Evolutionary conservation across 176 grass and related monocot species (phyloP).

Genomic region (Sorghum bicolor): DNA sequence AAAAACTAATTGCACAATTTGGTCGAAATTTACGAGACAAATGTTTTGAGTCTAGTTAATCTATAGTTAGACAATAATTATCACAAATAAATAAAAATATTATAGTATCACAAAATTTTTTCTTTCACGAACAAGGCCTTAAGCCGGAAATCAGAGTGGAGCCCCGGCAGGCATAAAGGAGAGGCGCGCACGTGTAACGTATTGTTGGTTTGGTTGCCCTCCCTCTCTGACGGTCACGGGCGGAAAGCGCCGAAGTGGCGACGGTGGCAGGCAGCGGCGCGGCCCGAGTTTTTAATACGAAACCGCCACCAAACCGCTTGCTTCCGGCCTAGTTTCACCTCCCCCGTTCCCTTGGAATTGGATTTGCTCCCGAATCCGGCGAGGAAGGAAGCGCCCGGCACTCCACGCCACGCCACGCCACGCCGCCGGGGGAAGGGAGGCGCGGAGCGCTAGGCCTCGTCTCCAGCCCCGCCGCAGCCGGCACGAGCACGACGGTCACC

Average conservation of each 20-base stretch:
- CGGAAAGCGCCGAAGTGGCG: neutral
- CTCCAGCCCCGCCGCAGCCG: neutral
- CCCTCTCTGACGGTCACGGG: neutral
- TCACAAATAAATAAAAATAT: too few relatives aligned
- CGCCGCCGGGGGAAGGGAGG: neutral
- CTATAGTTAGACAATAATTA: too few relatives aligned
- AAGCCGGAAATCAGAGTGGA: neutral
- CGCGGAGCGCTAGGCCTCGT: neutral
- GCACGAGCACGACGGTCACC: neutral
- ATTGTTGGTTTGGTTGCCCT: neutral
- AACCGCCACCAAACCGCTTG: constrained; percentile 26
- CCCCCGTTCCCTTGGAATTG: constrained; percentile 23
- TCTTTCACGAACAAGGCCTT: too few relatives aligned
- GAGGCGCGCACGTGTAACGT: constrained; percentile 11
- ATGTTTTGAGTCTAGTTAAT: too few relatives aligned
- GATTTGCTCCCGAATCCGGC: constrained; percentile 16
- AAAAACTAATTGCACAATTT: too few relatives aligned
- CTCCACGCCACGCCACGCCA: neutral
- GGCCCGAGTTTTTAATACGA: constrained; percentile 20
- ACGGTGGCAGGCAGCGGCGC: neutral
- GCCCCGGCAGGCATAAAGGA: neutral
- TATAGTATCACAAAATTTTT: too few relatives aligned
- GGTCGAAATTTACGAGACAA: too few relatives aligned
- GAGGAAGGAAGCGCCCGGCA: neutral
- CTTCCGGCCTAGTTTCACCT: neutral